These are phyloP conservation scores for Agroathelia rolfsii DNA, from an alignment of 1,284 basidiomycete genomes.

Conservation along the genomic window DNA sequence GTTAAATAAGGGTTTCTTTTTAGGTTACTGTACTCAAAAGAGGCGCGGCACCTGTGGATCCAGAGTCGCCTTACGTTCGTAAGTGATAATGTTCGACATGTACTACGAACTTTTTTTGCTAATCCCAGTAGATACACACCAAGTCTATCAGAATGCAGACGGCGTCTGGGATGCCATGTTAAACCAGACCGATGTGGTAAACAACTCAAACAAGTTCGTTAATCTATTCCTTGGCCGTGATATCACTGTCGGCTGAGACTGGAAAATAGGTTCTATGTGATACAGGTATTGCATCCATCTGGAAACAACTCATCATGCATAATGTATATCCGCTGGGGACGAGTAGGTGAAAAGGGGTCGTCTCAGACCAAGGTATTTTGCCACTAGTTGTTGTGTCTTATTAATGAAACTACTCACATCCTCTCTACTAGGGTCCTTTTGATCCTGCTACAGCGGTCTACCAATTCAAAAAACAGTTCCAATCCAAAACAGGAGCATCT, in stretches of 20 bases:
- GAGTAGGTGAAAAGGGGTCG: conserved; percentile 48
- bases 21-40: conserved; percentile 49
- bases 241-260: conserved; percentile 5
- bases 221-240: not conserved
- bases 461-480: conserved; percentile 57
- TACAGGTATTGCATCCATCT: conserved; percentile 50
- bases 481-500: conserved; percentile 36
- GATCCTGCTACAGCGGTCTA: conserved; percentile 25
- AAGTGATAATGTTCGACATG: conserved; percentile 18
- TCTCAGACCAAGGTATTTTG: conserved; percentile 36
- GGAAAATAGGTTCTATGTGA: conserved; percentile 43
- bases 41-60: conserved; percentile 54
- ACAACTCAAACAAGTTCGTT: conserved; percentile 52
- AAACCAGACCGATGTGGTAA: conserved; percentile 54
- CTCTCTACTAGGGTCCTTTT: conserved; percentile 34
- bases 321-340: conserved; percentile 52
- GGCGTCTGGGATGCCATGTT: conserved; percentile 60
- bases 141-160: conserved; percentile 39
- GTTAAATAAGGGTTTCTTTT: conserved; percentile 3
- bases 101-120: conserved; percentile 4
- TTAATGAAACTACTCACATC: not conserved
- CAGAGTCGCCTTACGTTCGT: conserved; percentile 37
- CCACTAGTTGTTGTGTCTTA: too few relatives aligned
- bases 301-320: conserved; percentile 26
- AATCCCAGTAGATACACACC: conserved; percentile 36